A percentile compares a stretch with the other conserved stretches of the same genome.
phyloP scores from a whole-genome alignment of 2,329 filamentous ascomycete species.

The Chaetomiaceae sp. region DNA sequence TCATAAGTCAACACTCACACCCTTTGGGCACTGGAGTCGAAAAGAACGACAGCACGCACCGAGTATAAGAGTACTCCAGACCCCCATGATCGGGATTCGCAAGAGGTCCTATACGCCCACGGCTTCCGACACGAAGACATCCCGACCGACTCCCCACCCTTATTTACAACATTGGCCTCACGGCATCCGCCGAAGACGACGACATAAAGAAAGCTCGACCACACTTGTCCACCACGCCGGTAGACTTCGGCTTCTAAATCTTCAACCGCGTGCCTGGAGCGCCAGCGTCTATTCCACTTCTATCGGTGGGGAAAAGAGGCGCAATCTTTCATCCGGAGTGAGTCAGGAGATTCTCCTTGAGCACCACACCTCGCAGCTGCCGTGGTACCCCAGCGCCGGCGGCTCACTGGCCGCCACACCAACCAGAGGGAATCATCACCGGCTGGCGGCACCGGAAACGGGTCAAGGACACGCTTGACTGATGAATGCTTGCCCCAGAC shows the following conservation, averaged over 20 bases:
- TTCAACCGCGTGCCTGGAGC: slow-evolving; percentile 5
- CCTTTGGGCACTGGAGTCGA: neutral
- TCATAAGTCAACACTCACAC: neutral
- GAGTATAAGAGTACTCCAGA: slow-evolving; percentile 3
- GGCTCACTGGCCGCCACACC: neutral
- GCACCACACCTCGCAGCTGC: neutral
- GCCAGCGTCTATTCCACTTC: neutral
- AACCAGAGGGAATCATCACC: too few species aligned
- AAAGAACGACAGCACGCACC: neutral
- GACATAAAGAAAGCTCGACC: neutral
- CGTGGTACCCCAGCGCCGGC: neutral
- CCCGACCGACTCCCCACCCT: neutral
- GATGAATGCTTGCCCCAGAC: neutral
- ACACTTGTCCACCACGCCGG: neutral
- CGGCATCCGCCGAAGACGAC: neutral
- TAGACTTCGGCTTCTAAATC: neutral
- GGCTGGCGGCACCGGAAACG: too few species aligned
- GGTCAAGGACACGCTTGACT: neutral
- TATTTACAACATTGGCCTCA: neutral
- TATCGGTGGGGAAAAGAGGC: too few species aligned
- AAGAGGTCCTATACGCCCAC: neutral
- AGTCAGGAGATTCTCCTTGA: neutral
- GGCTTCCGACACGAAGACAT: neutral
- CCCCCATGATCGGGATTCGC: neutral
- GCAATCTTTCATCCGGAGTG: neutral